Base-by-base conservation (phyloP, 2,329 filamentous ascomycete genomes). In the Torrubiella hemipterigena region DNA sequence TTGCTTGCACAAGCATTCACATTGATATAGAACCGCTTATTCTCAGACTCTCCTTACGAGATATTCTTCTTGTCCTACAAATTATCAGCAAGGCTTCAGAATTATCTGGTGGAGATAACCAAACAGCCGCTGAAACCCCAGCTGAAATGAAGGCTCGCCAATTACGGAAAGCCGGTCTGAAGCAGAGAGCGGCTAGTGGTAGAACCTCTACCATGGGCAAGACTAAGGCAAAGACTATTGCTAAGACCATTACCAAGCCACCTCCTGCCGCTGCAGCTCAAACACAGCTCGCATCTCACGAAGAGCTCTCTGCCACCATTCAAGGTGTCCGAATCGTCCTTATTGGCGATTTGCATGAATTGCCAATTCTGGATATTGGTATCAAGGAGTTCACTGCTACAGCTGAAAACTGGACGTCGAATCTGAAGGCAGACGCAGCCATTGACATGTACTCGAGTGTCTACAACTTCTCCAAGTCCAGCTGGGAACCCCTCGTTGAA, bases 401-500 rank as follows among this genome's bases (percentile, higher is more conserved):
- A 27, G 83, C 93, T 4, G 76, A 81, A 42, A 85, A 98, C 50
- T 99, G 91, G 91, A 89, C 89, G 2, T 79, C 77, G 5, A 80
- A 78, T 15, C 67, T 98, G 54, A 86, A 78, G 46, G 89, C 84
- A 0, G 85, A 95, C 49, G 82, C 85, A 0, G 81, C 75, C n/a
- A 77, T 98, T 29, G 85, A 95, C 39, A 85, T 89, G 41, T 94
- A 94, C 54, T 73, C 93, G 45, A 98, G 96, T 47, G 80, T 98
- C 17, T 98, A 94, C 65, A 98, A 98, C 56, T 98, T 98, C 58
- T 91, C 91, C 11, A 98, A 98, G 54, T 98, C 91, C 0, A 85
- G 86, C 4, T 98, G 91, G 91, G 91, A 98, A 53, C 91, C 91
- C 4, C 60, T 98, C 20, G 75, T 98, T 17, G 91, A 98, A 52